These are phyloP conservation scores for Pseudogymnoascus sp. DNA, from an alignment of 2,329 filamentous ascomycete species.

Conservation along the genomic window DNA sequence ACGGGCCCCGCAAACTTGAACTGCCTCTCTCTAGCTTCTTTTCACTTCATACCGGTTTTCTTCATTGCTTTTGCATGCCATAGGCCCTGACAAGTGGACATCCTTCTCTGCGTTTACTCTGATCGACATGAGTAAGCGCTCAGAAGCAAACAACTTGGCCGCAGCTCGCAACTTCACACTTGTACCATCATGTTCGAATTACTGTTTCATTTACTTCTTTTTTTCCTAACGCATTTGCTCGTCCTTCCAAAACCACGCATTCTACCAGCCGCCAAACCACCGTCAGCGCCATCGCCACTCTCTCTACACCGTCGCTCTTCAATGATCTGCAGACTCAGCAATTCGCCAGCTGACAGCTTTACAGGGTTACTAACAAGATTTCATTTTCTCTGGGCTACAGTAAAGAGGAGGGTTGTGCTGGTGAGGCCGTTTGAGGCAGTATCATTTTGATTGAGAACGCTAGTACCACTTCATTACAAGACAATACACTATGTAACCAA, in stretches of 20 bases:
- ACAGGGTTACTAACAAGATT: neutral
- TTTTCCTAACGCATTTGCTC: neutral
- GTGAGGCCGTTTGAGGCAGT: neutral
- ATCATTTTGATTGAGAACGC: neutral
- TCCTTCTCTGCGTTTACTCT: neutral
- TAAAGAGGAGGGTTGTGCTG: neutral
- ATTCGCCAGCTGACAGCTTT: neutral
- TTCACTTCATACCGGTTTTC: neutral
- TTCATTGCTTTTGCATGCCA: neutral
- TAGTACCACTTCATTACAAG: neutral
- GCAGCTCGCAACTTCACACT: neutral
- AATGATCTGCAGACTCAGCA: neutral
- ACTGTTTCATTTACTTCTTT: neutral
- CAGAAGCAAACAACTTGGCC: neutral
- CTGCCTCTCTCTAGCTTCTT: neutral
- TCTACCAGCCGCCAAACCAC: neutral
- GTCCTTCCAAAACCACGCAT: neutral
- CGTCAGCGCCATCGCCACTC: neutral
- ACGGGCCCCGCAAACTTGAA: neutral
- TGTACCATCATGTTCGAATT: neutral
- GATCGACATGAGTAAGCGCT: neutral
- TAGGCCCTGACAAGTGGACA: neutral
- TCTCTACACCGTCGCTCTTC: neutral
- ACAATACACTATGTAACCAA: conserved; percentile 4
- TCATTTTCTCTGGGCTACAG: neutral